A percentile compares a stretch with the other conserved stretches of the same genome.
Evolutionary conservation across 768 basidiomycete species (phyloP).

Genomic region (Zangia roseola): DNA sequence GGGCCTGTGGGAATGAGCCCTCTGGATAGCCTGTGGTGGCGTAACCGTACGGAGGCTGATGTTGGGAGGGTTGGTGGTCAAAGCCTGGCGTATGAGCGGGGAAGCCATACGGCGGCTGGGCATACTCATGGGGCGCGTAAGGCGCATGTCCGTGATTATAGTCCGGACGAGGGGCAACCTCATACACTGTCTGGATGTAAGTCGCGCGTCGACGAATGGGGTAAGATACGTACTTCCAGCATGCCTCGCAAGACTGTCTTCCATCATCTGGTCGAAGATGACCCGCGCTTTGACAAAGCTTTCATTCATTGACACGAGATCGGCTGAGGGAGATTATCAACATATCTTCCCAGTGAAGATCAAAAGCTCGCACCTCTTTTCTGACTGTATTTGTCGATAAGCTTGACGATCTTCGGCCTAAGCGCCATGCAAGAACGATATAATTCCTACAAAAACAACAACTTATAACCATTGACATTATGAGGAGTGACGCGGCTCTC

Average conservation of each 20-base stretch:
- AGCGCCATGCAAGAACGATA: constrained; percentile 88
- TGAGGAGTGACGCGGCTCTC: constrained; percentile 12
- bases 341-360: background rate
- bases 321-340: constrained; percentile 50
- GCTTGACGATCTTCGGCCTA: constrained; percentile 91
- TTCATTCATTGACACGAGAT: constrained; percentile 93
- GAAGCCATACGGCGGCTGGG: constrained; percentile 49
- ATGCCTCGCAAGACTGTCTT: constrained; percentile 79
- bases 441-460: constrained; percentile 56
- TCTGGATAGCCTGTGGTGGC: constrained; percentile 26
- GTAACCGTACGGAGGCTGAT: constrained; percentile 29
- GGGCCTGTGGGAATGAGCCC: constrained; percentile 25
- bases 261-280: constrained; percentile 94
- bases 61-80: constrained; percentile 42
- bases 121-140: constrained; percentile 34
- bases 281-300: constrained; percentile 85
- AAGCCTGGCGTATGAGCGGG: constrained; percentile 35
- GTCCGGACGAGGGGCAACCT: constrained; percentile 33
- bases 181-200: constrained; percentile 47
- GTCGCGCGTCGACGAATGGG: background rate
- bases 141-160: constrained; percentile 25
- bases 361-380: constrained; percentile 57
- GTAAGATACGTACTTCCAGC: constrained; percentile 48
- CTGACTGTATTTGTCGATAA: constrained; percentile 97
- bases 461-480: constrained; percentile 5